A percentile compares a stretch with the other conserved stretches of the same genome.
These are phyloP conservation scores for Kandelia obovata DNA, from an alignment of 345 rosid species.

Conservation along the genomic window DNA sequence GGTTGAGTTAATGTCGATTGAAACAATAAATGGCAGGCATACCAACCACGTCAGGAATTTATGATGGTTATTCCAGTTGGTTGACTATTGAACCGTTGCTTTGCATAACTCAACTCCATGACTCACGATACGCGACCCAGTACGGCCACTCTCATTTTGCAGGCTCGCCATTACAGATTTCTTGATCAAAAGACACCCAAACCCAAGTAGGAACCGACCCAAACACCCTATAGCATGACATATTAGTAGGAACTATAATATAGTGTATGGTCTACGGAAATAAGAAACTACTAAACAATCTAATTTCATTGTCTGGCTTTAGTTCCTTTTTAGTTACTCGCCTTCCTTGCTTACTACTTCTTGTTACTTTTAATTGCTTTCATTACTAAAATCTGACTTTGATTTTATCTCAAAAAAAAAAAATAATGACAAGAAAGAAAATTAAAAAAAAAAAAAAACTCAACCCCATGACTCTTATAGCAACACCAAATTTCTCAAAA, in stretches of 20 bases:
- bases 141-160: conserved; percentile 56
- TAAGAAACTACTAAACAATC: conserved; percentile 30
- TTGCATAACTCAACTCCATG: no score
- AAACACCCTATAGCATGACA: conserved; percentile 71
- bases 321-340: no score
- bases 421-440: no score
- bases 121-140: conserved; percentile 69
- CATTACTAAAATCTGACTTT: no score
- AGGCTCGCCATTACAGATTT: conserved; percentile 75
- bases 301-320: no score
- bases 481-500: neutral
- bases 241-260: conserved; percentile 53
- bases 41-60: neutral
- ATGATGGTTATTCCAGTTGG: neutral
- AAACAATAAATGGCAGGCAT: no score
- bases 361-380: no score
- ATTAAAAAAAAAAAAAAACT: no score
- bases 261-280: conserved; percentile 40
- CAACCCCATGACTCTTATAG: neutral
- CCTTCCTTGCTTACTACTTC: no score
- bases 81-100: neutral
- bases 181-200: conserved; percentile 80
- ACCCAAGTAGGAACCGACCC: conserved; percentile 72
- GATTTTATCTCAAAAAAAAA: no score
- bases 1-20: no score